Evolutionary conservation across 805 yeast species (phyloP).

Genomic region (Candida ulmi): DNA sequence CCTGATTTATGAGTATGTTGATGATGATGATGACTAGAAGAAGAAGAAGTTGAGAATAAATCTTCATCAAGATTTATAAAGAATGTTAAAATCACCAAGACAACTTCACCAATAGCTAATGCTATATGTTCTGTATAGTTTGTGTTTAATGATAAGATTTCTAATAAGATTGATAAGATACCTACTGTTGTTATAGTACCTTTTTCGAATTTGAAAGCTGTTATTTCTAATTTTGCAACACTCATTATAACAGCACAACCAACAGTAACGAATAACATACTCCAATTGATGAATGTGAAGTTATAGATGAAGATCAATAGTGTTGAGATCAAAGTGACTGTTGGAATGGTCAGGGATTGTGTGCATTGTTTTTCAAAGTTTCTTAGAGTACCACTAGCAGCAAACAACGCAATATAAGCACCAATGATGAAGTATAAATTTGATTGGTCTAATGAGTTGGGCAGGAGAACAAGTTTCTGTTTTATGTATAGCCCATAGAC

Average conservation of each 20-base stretch:
- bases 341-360: conserved; percentile 4
- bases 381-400: conserved; percentile 9
- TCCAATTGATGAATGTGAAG: conserved; percentile 8
- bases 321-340: too few relatives aligned
- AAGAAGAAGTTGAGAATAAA: conserved; percentile 1
- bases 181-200: conserved; percentile 23
- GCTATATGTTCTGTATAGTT: conserved; percentile 5
- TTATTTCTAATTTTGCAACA: conserved; percentile 13
- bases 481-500: conserved; percentile 1
- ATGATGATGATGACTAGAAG: neutral
- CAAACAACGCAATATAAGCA: conserved; percentile 4
- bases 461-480: neutral
- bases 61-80: conserved; percentile 13
- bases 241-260: conserved; percentile 20
- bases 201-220: conserved; percentile 4
- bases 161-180: conserved; percentile 27
- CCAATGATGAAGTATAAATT: conserved; percentile 4
- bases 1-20: neutral
- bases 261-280: conserved; percentile 22
- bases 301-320: too few relatives aligned
- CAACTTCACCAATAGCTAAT: conserved; percentile 11
- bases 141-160: conserved; percentile 28
- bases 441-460: conserved; percentile 1
- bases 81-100: conserved; percentile 6
- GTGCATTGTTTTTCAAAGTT: conserved; percentile 5